Conservation (phyloP, 495 filamentous ascomycete species). For the Penicillium riverlandense region DNA sequence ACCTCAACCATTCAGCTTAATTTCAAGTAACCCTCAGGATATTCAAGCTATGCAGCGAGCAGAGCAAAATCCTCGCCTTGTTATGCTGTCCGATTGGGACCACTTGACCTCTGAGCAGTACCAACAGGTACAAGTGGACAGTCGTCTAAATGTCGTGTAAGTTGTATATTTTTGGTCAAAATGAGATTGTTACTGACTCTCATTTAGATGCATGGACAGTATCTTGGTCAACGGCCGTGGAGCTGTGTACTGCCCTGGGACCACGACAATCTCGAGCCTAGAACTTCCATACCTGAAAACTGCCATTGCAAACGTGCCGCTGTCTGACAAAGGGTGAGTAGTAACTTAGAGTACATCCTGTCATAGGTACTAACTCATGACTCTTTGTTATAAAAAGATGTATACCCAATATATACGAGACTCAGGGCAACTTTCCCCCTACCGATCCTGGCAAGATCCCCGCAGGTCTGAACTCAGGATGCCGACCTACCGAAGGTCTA, state of each 20-base stretch:
- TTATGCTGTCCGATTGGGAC: constrained; percentile 48
- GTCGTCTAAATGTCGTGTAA: constrained; percentile 32
- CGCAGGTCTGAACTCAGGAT: constrained; percentile 25
- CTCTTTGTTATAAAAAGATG: constrained; percentile 4
- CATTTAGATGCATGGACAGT: constrained; percentile 34
- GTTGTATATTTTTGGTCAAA: background rate
- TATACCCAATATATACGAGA: constrained; percentile 22
- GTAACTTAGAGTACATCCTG: too few species aligned
- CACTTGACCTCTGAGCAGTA: constrained; percentile 41
- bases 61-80: constrained; percentile 33
- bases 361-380: too few species aligned
- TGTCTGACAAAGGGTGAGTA: constrained; percentile 45
- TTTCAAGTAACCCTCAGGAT: constrained; percentile 30
- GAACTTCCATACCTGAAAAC: constrained; percentile 20
- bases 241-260: constrained; percentile 37
- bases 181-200: background rate
- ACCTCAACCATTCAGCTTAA: constrained; percentile 37
- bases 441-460: constrained; percentile 30
- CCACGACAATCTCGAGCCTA: constrained; percentile 25
- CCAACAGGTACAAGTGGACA: constrained; percentile 26
- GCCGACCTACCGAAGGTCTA: constrained; percentile 30
- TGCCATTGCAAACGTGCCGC: constrained; percentile 20
- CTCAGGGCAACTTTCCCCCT: constrained; percentile 19
- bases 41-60: constrained; percentile 40
- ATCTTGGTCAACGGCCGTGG: constrained; percentile 49